Evolutionary conservation across 352 stramenopile species (phyloP).

Genomic region (Pythium guiyangense): DNA sequence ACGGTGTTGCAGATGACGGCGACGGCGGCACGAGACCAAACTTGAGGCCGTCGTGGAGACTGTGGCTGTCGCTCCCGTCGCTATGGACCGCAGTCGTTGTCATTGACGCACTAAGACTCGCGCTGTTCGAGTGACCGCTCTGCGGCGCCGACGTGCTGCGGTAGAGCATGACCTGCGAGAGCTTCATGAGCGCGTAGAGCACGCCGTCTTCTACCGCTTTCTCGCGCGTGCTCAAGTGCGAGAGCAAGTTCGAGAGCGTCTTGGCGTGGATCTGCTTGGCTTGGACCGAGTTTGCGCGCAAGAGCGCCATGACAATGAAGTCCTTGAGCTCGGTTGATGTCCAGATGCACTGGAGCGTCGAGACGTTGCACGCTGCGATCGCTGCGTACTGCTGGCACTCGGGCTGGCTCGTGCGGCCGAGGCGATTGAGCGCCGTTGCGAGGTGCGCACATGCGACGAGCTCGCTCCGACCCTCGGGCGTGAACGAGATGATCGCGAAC

Average conservation of each 20-base stretch:
- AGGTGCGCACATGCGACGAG: conserved; percentile 43
- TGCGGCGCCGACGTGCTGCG: conserved; percentile 6
- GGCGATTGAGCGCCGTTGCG: conserved; percentile 60
- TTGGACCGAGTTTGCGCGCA: conserved; percentile 75
- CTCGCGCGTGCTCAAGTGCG: conserved; percentile 38
- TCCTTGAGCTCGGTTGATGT: conserved; percentile 71
- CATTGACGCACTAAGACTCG: neutral
- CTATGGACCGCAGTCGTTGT: neutral
- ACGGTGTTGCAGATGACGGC: neutral
- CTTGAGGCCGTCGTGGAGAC: neutral
- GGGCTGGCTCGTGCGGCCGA: conserved; percentile 64
- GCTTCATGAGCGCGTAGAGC: conserved; percentile 76
- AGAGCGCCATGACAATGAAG: conserved; percentile 73
- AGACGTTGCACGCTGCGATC: conserved; percentile 77
- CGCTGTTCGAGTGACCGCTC: conserved; percentile 1
- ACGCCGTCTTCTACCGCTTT: conserved; percentile 73
- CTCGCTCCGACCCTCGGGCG: conserved; percentile 44
- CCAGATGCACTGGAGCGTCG: conserved; percentile 64
- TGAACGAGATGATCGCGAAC: conserved; percentile 81
- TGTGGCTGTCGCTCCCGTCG: neutral
- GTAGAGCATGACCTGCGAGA: conserved; percentile 54
- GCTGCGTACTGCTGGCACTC: conserved; percentile 79
- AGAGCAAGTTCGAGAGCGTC: conserved; percentile 74
- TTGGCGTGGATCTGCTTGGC: conserved; percentile 82
- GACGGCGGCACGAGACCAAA: neutral